Evolutionary conservation across 1,284 basidiomycete genomes (phyloP).

Genomic region (Trametes versicolor): DNA sequence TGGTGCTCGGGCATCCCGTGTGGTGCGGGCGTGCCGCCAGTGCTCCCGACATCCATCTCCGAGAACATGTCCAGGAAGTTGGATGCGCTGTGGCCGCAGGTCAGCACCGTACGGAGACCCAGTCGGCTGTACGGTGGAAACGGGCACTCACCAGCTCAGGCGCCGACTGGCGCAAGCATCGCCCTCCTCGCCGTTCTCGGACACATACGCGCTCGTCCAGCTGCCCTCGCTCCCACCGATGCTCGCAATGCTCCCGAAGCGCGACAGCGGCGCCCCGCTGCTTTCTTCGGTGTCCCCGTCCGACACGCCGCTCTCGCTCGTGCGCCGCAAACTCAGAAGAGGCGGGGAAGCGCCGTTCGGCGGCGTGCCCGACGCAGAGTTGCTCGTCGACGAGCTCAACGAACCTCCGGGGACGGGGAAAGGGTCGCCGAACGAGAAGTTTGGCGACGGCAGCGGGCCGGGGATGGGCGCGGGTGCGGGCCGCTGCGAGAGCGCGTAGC

Average conservation of each 20-base stretch:
- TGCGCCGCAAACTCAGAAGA: constrained; percentile 26
- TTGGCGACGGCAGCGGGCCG: constrained; percentile 74
- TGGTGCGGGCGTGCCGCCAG: constrained; percentile 30
- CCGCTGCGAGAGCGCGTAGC: constrained; percentile 61
- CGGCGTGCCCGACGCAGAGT: constrained; percentile 29
- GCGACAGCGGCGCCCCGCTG: constrained; percentile 31
- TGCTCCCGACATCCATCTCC: constrained; percentile 36
- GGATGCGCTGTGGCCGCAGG: constrained; percentile 32
- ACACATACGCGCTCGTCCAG: constrained; percentile 38
- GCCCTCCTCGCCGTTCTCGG: constrained; percentile 31
- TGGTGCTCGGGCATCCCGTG: constrained; percentile 24
- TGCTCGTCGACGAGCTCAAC: constrained; percentile 28
- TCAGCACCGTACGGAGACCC: constrained; percentile 20
- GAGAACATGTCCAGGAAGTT: constrained; percentile 39
- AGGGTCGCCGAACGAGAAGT: constrained; percentile 68
- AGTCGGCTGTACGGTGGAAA: background rate
- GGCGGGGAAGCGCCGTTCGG: constrained; percentile 31
- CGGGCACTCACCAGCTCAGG: constrained; percentile 37
- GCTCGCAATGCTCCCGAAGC: constrained; percentile 42
- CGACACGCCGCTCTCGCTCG: constrained; percentile 33
- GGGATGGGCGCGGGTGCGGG: constrained; percentile 63
- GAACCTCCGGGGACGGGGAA: constrained; percentile 47
- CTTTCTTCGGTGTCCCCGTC: constrained; percentile 39
- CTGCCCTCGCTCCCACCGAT: constrained; percentile 42
- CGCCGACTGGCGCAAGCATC: constrained; percentile 30